phyloP scores from a whole-genome alignment of 208 protist genomes.

The Angomonas deanei region DNA sequence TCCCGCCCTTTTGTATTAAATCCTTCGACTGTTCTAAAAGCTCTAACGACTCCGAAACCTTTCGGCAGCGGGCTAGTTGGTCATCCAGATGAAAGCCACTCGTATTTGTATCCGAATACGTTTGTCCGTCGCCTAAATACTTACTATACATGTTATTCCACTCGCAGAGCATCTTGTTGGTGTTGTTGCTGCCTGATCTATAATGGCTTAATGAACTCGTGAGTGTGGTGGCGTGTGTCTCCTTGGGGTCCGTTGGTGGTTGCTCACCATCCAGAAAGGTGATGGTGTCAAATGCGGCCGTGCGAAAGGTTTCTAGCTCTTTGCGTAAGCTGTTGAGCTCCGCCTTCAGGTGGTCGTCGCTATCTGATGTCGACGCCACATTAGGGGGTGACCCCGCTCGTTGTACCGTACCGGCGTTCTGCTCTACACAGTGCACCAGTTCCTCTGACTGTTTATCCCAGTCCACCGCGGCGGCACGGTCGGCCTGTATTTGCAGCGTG shows the following conservation, averaged over 20 bases:
- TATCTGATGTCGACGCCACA: neutral
- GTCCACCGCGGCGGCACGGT: slow-evolving; percentile 1
- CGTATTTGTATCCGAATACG: neutral
- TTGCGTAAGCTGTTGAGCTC: neutral
- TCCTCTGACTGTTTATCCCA: neutral
- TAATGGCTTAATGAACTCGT: neutral
- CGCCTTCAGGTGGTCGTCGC: neutral
- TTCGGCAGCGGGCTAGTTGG: neutral
- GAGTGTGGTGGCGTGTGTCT: neutral
- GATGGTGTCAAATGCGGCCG: neutral
- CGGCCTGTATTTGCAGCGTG: slow-evolving; percentile 23
- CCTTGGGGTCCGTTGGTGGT: neutral
- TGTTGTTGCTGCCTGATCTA: neutral
- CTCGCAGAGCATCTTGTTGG: neutral
- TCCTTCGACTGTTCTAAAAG: no score
- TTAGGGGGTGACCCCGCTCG: neutral
- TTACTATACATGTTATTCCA: neutral
- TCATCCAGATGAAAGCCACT: neutral
- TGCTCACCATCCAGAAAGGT: neutral
- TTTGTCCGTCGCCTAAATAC: neutral
- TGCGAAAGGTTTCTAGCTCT: neutral
- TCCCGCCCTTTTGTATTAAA: no score
- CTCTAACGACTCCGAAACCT: no score
- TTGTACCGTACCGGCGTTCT: neutral
- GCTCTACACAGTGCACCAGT: neutral